A percentile compares a stretch with the other conserved stretches of the same genome.
Conservation (phyloP, 495 filamentous ascomycete genomes). For the Xylaria curta region DNA sequence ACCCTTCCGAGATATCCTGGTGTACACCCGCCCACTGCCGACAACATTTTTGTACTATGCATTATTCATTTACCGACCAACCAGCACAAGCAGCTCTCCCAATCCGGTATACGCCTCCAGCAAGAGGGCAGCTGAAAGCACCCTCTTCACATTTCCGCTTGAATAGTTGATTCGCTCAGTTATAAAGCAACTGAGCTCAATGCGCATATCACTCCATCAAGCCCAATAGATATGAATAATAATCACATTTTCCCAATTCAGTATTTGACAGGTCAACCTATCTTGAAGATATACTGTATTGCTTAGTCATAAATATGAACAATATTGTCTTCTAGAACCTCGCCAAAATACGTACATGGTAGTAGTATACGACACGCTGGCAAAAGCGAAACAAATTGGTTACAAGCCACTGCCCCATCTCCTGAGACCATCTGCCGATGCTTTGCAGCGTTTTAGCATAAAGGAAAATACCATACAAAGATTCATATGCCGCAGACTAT, state of each 20-base stretch:
- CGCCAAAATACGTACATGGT: not conserved
- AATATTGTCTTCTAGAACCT: not conserved
- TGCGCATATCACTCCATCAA: not conserved
- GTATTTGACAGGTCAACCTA: not conserved
- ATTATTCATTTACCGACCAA: constrained; percentile 13
- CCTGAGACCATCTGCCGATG: not conserved
- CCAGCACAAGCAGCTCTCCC: constrained; percentile 17
- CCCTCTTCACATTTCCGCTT: not conserved
- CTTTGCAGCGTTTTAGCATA: not conserved
- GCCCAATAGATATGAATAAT: not conserved
- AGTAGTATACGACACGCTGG: not conserved
- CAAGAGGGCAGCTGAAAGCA: constrained; percentile 23
- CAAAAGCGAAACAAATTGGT: not conserved
- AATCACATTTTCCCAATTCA: not conserved
- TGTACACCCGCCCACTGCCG: constrained; percentile 6
- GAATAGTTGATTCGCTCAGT: not conserved
- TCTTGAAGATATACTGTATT: not conserved
- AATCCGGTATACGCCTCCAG: constrained; percentile 17
- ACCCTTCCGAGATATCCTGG: constrained; percentile 20
- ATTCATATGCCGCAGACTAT: not conserved
- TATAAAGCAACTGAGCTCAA: constrained; percentile 8
- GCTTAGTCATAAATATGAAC: not conserved
- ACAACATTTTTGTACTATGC: not conserved
- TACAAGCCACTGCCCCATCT: not conserved
- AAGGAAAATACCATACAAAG: not conserved